Conservation (phyloP, 2,329 filamentous ascomycete genomes). For the Exophiala bonariae region DNA sequence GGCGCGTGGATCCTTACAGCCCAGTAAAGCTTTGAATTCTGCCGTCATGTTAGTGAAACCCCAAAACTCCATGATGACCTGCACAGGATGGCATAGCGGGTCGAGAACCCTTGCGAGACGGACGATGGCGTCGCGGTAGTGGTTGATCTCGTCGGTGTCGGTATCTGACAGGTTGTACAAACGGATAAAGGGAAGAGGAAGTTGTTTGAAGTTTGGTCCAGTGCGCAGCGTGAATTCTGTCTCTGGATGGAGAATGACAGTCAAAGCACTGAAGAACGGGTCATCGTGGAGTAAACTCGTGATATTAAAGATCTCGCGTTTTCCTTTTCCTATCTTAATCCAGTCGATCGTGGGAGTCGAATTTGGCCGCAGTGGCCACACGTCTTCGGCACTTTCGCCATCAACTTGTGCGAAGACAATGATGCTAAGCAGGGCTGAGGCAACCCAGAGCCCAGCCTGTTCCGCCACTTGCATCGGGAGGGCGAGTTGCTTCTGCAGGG, state of each 20-base stretch:
- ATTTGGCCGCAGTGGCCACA: constrained; percentile 56
- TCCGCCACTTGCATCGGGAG: constrained; percentile 36
- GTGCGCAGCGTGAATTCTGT: too few species aligned
- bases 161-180: too few species aligned
- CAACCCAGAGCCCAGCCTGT: constrained; percentile 50
- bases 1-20: constrained; percentile 52
- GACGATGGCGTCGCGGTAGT: too few species aligned
- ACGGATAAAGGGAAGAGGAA: too few species aligned
- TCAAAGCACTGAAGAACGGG: neutral
- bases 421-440: constrained; percentile 43
- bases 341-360: constrained; percentile 54
- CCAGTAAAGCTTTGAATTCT: constrained; percentile 46
- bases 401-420: constrained; percentile 42
- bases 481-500: constrained; percentile 11
- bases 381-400: constrained; percentile 39
- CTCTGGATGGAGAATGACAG: too few species aligned
- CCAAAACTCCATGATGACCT: neutral
- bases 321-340: constrained; percentile 57
- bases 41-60: constrained; percentile 15
- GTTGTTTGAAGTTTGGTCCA: too few species aligned
- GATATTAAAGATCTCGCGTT: constrained; percentile 54
- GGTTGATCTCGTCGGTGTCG: too few species aligned
- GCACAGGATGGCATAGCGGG: neutral
- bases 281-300: constrained; percentile 49
- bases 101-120: too few species aligned